Base-by-base conservation (phyloP, 129 eudicot species). In the Flaveria linearis region DNA sequence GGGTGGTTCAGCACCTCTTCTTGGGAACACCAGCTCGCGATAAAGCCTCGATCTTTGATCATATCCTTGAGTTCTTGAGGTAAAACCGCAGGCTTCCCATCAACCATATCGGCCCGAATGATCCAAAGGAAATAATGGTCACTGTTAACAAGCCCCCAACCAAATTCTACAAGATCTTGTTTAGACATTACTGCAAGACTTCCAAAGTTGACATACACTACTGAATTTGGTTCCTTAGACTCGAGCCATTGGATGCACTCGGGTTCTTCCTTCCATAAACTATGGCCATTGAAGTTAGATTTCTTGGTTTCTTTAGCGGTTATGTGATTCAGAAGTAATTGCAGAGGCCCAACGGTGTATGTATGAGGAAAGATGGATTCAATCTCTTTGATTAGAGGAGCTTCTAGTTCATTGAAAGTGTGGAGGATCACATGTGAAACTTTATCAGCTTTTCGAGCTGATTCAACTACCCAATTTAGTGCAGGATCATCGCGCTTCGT, bases 391-490 rank as follows among this genome's bases (percentile, higher is more conserved):
- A 86, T 0, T 1, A 51, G 82, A 30, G 75, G 85, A 2, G 71
- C 51, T 30, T 91, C 97, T 8, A 91, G 77, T 28, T 77, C 83
- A 17, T 88, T 84, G 42, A 86, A 86, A 0, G 94, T 82, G 77
- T 88, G 87, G 78, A 88, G 52, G 45, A 88, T 79, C 12, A 86
- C 25, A 10, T 87, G 86, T 9, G 74, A 56, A 45, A 75, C 81
- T 53, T 76, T 81, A 15, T 67, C 42, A 20, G 81, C 65, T 0
- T 28, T 75, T 0, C 74, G 82, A 1, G 68, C 28, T 36, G 68
- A 77, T 53, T 64, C 45, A 0, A 75, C 30, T 10, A 79, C 2
- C 76, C 67, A 83, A 47, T 76, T 83, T 10, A 88, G 41, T 47
- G 81, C 49, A 26, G 71, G 15, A 66, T 81, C 89, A 14, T 88